Percentiles rank a stretch among this genome's conserved stretches.
Evolutionary conservation across 306 rosid genomes (phyloP).

Genomic region (Prunus dulcis): DNA sequence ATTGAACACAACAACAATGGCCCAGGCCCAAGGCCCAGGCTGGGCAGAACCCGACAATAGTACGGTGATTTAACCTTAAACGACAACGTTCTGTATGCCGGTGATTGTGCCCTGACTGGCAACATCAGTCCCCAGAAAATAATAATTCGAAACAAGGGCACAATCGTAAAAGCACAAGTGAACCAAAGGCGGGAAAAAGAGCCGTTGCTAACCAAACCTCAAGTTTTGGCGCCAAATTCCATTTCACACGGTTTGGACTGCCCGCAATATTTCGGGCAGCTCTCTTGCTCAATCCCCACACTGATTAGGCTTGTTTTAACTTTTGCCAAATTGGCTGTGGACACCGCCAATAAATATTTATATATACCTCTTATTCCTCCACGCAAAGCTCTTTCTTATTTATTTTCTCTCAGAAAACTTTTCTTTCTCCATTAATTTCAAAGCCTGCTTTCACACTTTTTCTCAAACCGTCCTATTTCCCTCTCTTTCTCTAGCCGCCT

Average conservation of each 20-base stretch:
- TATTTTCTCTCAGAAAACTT: slow-evolving; percentile 21
- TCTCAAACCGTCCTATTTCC: slow-evolving; percentile 34
- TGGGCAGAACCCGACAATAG: not conserved
- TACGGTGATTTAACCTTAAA: not conserved
- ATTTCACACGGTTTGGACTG: slow-evolving; percentile 49
- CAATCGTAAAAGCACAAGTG: not conserved
- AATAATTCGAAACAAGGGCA: slow-evolving; percentile 32
- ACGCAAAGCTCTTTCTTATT: slow-evolving; percentile 22
- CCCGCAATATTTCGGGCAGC: slow-evolving; percentile 80
- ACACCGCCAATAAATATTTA: not conserved
- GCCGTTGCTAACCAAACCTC: slow-evolving; percentile 71
- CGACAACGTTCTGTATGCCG: slow-evolving; percentile 42
- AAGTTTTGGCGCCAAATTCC: slow-evolving; percentile 44
- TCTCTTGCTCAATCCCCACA: slow-evolving; percentile 5
- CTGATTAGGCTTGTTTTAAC: not conserved
- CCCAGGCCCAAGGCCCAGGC: slow-evolving; percentile 16
- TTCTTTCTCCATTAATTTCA: slow-evolving; percentile 29
- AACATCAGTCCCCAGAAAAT: slow-evolving; percentile 44
- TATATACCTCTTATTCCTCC: slow-evolving; percentile 7
- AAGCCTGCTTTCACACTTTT: slow-evolving; percentile 13
- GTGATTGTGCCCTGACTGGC: slow-evolving; percentile 34
- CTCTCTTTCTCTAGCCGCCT: slow-evolving; percentile 25
- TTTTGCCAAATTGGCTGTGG: slow-evolving; percentile 30
- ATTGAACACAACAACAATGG: not conserved
- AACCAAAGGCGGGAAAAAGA: slow-evolving; percentile 84